Percentiles rank a stretch among this genome's conserved stretches.
These are phyloP conservation scores for Dacryopinax primogenitus DNA, from an alignment of 768 basidiomycete species.

Conservation along the genomic window DNA sequence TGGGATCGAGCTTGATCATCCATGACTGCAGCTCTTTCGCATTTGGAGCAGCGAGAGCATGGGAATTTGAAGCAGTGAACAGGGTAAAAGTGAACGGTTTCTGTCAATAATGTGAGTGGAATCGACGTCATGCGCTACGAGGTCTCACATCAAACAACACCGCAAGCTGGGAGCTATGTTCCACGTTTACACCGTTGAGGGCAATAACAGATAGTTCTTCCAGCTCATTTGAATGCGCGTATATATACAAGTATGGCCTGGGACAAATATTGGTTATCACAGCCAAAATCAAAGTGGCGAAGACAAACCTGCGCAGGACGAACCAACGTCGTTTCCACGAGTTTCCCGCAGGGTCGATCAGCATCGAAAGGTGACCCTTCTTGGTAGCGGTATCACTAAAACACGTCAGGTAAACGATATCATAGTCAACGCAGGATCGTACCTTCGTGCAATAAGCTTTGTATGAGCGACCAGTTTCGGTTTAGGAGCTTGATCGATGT, in stretches of 20 bases:
- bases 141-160: constrained; percentile 72
- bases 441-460: constrained; percentile 64
- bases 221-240: constrained; percentile 67
- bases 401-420: constrained; percentile 7
- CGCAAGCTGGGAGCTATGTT: constrained; percentile 78
- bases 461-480: constrained; percentile 56
- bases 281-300: not conserved
- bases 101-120: too few relatives aligned
- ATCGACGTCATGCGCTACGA: too few relatives aligned
- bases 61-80: constrained; percentile 84
- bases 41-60: constrained; percentile 72
- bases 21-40: constrained; percentile 74
- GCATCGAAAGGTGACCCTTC: constrained; percentile 67
- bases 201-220: constrained; percentile 77
- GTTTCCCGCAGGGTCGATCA: constrained; percentile 67
- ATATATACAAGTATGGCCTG: constrained; percentile 85
- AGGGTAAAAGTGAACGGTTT: constrained; percentile 79
- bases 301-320: constrained; percentile 61
- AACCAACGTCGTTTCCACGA: constrained; percentile 79
- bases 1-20: constrained; percentile 75
- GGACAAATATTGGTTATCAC: not conserved
- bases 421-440: constrained; percentile 19
- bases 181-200: constrained; percentile 70
- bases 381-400: constrained; percentile 68
- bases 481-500: constrained; percentile 34